A percentile compares a stretch with the other conserved stretches of the same genome.
Evolutionary conservation across 768 basidiomycete species (phyloP).

Genomic region (Suillus tomentosus): DNA sequence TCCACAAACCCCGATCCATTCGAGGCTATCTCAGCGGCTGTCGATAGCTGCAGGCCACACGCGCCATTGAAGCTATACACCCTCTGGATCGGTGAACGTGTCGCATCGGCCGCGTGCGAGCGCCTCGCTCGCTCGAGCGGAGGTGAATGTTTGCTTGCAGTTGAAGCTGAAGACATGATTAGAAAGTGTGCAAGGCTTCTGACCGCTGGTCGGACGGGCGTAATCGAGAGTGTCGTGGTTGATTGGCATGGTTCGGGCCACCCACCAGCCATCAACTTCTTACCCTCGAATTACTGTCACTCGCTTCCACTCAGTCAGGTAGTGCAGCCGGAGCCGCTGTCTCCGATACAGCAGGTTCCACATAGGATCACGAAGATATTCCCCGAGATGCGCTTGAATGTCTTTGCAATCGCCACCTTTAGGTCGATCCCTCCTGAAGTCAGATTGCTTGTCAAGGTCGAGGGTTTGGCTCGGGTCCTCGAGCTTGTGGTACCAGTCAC

Average conservation of each 20-base stretch:
- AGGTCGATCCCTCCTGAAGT: slow-evolving; percentile 29
- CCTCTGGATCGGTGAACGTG: slow-evolving; percentile 55
- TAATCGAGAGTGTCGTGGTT: slow-evolving; percentile 45
- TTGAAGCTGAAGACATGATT: slow-evolving; percentile 45
- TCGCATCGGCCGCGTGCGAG: slow-evolving; percentile 54
- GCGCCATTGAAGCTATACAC: slow-evolving; percentile 52
- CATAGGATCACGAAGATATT: slow-evolving; percentile 32
- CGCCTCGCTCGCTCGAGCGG: slow-evolving; percentile 54
- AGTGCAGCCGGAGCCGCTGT: slow-evolving; percentile 36
- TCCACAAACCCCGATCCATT: slow-evolving; percentile 22
- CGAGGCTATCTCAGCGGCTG: slow-evolving; percentile 28
- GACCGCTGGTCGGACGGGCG: slow-evolving; percentile 49
- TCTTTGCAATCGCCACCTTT: slow-evolving; percentile 34
- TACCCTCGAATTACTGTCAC: slow-evolving; percentile 20
- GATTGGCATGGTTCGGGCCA: slow-evolving; percentile 45
- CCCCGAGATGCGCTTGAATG: slow-evolving; percentile 33
- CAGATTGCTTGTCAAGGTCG: slow-evolving; percentile 28
- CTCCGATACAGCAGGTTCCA: slow-evolving; percentile 38
- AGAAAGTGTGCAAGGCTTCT: slow-evolving; percentile 53
- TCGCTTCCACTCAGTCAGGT: slow-evolving; percentile 15
- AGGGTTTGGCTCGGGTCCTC: slow-evolving; percentile 24
- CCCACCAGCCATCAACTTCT: not conserved
- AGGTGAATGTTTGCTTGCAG: slow-evolving; percentile 51
- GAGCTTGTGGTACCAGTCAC: slow-evolving; percentile 26
- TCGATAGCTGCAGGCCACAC: slow-evolving; percentile 28